phyloP scores from a whole-genome alignment of 345 rosid genomes.

The Crucihimalaya himalaica region DNA sequence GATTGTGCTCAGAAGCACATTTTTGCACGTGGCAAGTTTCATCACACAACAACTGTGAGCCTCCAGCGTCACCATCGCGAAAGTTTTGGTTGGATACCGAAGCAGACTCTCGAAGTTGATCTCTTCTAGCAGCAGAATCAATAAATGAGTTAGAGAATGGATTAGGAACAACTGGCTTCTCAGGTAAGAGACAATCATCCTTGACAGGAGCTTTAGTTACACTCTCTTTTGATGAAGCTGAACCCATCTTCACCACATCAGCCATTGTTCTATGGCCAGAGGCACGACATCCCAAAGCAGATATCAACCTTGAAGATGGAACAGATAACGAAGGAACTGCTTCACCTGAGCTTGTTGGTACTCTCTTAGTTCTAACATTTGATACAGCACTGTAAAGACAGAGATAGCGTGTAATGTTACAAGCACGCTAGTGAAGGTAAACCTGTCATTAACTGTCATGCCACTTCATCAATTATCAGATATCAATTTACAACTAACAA shows the following conservation, averaged over 20 bases:
- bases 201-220: conserved; percentile 32
- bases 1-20: conserved; percentile 57
- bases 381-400: conserved; percentile 53
- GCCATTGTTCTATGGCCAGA: conserved; percentile 79
- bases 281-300: conserved; percentile 26
- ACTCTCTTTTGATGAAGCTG: conserved; percentile 36
- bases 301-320: conserved; percentile 57
- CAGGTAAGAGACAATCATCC: conserved; percentile 52
- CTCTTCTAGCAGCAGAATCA: conserved; percentile 49
- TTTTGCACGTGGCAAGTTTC: conserved; percentile 42
- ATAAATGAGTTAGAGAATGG: conserved; percentile 38
- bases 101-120: conserved; percentile 48
- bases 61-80: conserved; percentile 41
- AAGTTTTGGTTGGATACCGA: conserved; percentile 53
- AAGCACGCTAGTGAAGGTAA: not conserved
- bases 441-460: not conserved
- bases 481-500: not conserved
- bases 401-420: not conserved
- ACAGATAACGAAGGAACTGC: conserved; percentile 42
- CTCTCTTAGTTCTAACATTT: conserved; percentile 44
- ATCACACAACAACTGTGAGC: conserved; percentile 46
- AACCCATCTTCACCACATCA: conserved; percentile 78
- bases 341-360: conserved; percentile 42
- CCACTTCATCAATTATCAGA: not conserved
- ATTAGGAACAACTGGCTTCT: conserved; percentile 38